Conservation (phyloP, 352 stramenopile genomes). For the Globisporangium iwayamae region DNA sequence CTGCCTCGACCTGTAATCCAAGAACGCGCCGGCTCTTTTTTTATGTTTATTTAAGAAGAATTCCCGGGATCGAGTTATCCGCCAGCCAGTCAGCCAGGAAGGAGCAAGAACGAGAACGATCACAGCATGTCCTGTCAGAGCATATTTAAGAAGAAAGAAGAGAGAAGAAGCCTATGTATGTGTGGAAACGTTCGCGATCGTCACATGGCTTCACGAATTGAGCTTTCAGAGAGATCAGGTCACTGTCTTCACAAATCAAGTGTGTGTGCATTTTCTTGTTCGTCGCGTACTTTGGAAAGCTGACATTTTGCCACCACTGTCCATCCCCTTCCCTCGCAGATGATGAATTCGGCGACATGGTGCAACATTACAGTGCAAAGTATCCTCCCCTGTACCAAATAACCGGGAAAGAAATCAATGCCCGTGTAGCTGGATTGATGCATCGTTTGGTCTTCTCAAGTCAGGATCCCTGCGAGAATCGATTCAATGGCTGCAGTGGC, state of each 20-base stretch:
- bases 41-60: conserved; percentile 14
- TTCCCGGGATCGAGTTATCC: not conserved
- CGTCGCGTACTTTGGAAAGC: not conserved
- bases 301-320: not conserved
- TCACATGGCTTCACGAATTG: not conserved
- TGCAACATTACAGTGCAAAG: conserved; percentile 6
- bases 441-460: not conserved
- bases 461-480: not conserved
- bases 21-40: not conserved
- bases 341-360: conserved; percentile 7
- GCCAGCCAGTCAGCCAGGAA: not conserved
- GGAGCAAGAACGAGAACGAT: not conserved
- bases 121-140: not conserved
- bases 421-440: not conserved
- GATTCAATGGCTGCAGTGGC: not conserved
- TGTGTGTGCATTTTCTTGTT: conserved; percentile 3
- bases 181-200: not conserved
- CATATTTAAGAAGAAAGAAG: conserved; percentile 3
- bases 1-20: conserved; percentile 47
- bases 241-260: not conserved
- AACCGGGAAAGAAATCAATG: conserved; percentile 1
- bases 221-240: not conserved
- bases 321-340: not conserved
- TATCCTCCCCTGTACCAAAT: not conserved
- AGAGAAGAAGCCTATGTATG: not conserved